A percentile compares a stretch with the other conserved stretches of the same genome.
phyloP scores from a whole-genome alignment of 2,329 filamentous ascomycete genomes.

The Ascochyta viciae-villosae region DNA sequence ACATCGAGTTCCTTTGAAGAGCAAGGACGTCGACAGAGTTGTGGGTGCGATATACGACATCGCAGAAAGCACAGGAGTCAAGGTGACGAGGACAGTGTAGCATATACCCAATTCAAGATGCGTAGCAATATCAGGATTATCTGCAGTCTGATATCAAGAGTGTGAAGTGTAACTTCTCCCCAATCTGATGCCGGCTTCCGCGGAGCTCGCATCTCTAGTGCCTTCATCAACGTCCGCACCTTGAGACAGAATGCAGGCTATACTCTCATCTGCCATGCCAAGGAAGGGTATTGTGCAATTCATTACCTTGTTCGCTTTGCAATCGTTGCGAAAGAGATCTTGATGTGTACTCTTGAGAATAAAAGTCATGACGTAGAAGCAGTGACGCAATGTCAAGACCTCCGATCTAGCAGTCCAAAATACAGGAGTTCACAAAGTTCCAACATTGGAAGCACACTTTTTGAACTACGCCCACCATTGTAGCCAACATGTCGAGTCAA shows the following conservation, averaged over 20 bases:
- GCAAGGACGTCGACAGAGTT: conserved; percentile 66
- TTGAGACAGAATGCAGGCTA: neutral
- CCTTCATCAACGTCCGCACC: neutral
- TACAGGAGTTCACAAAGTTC: neutral
- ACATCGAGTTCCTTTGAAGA: conserved; percentile 75
- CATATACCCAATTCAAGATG: neutral
- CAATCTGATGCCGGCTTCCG: neutral
- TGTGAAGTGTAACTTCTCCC: neutral
- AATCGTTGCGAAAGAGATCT: neutral
- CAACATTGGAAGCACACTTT: neutral
- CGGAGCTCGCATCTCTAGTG: neutral
- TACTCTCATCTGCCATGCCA: neutral
- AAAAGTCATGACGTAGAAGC: conserved; percentile 9
- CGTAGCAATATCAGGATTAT: neutral
- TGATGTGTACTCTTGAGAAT: neutral
- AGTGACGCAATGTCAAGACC: conserved; percentile 7
- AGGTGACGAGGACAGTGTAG: conserved; percentile 41
- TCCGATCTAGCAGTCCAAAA: neutral
- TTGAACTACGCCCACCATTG: neutral
- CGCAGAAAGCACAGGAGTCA: conserved; percentile 58
- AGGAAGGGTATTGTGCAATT: neutral
- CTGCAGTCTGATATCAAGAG: neutral
- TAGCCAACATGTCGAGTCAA: conserved; percentile 29
- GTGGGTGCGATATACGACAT: conserved; percentile 61
- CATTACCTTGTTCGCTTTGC: neutral